phyloP scores from a whole-genome alignment of 768 basidiomycete species.

The Russula griseocarnosa region DNA sequence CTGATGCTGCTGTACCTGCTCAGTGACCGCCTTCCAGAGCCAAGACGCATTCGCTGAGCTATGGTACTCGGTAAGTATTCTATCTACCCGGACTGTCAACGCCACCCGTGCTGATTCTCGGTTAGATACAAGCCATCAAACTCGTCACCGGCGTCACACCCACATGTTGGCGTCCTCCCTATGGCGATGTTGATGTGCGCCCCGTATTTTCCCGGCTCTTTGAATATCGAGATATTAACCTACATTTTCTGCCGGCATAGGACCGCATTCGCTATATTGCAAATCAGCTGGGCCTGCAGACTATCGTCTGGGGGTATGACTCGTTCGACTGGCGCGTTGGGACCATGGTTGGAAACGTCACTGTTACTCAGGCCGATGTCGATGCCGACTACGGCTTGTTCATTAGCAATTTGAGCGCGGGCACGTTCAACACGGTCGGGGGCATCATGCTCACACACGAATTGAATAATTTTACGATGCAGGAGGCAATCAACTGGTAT shows the following conservation, averaged over 20 bases:
- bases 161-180: slow-evolving; percentile 64
- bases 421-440: slow-evolving; percentile 33
- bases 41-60: slow-evolving; percentile 72
- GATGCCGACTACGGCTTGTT: slow-evolving; percentile 15
- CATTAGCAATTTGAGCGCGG: slow-evolving; percentile 16
- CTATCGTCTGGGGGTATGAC: slow-evolving; percentile 70
- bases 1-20: not conserved
- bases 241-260: slow-evolving; percentile 2
- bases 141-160: too few relatives aligned
- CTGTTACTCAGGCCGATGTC: slow-evolving; percentile 11
- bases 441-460: slow-evolving; percentile 57
- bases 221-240: not conserved
- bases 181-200: slow-evolving; percentile 55
- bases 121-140: slow-evolving; percentile 44
- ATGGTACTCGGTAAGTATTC: slow-evolving; percentile 55
- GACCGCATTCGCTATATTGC: slow-evolving; percentile 73
- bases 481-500: slow-evolving; percentile 50
- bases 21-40: slow-evolving; percentile 59
- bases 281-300: slow-evolving; percentile 59
- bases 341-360: slow-evolving; percentile 1
- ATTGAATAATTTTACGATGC: slow-evolving; percentile 58
- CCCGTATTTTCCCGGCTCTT: not conserved
- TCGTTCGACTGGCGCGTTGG: slow-evolving; percentile 60
- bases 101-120: slow-evolving; percentile 5
- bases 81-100: not conserved